A percentile compares a stretch with the other conserved stretches of the same genome.
Evolutionary conservation across 352 stramenopile species (phyloP).

Genomic region (Thalassiosira livingstoniorum): DNA sequence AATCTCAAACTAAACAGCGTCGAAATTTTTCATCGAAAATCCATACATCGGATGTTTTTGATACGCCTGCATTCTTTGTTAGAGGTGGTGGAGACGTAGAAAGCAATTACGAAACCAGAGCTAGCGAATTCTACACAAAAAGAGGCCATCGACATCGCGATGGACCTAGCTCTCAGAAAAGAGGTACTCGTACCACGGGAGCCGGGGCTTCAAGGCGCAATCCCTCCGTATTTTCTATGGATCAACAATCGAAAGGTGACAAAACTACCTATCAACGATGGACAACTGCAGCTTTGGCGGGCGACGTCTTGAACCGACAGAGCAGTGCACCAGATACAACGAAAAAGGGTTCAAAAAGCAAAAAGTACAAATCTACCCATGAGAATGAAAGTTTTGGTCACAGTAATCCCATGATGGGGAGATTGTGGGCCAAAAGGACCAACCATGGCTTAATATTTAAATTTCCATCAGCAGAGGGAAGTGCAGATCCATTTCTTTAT

Average conservation of each 20-base stretch:
- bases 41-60: no score
- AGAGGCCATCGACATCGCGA: no score
- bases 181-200: conserved; percentile 40
- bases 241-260: neutral
- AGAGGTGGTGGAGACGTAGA: no score
- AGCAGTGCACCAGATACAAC: neutral
- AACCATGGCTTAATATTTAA: conserved; percentile 34
- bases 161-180: no score
- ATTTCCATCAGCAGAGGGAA: neutral
- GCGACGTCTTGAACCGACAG: conserved; percentile 31
- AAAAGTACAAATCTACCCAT: conserved; percentile 5
- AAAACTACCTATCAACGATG: conserved; percentile 1
- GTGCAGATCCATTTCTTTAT: conserved; percentile 7
- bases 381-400: neutral
- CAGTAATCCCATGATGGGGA: conserved; percentile 49
- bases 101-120: no score
- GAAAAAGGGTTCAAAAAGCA: neutral
- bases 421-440: conserved; percentile 27
- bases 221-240: conserved; percentile 37
- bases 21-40: no score
- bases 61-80: no score
- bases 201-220: conserved; percentile 40
- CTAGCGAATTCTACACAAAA: no score
- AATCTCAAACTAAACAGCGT: no score
- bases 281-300: conserved; percentile 24